phyloP scores from a whole-genome alignment of 495 filamentous ascomycete species.

The Astrothelium subdiscretum region DNA sequence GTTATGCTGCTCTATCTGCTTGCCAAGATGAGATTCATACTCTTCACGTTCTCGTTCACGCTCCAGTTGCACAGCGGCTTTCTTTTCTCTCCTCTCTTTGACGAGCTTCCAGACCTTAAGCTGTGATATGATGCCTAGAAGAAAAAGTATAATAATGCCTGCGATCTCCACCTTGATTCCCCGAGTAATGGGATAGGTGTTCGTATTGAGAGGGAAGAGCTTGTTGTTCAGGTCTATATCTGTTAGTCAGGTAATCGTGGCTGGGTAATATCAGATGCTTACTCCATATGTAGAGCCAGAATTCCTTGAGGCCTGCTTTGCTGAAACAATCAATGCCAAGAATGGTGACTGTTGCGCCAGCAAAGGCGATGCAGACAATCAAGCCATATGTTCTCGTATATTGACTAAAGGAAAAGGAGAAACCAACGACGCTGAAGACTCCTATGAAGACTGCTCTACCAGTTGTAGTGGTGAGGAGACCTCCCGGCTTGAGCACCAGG shows the following conservation, averaged over 20 bases:
- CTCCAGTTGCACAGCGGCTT: conserved; percentile 43
- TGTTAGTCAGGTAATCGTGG: conserved; percentile 10
- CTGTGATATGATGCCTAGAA: conserved; percentile 72
- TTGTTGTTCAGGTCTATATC: conserved; percentile 56
- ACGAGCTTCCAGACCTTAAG: conserved; percentile 82
- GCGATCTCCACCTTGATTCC: conserved; percentile 82
- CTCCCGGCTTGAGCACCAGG: conserved; percentile 63
- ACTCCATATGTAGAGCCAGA: conserved; percentile 93
- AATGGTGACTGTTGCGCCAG: conserved; percentile 64
- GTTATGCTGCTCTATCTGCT: conserved; percentile 56
- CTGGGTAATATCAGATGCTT: conserved; percentile 18
- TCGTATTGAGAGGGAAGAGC: conserved; percentile 62
- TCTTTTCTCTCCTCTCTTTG: conserved; percentile 54
- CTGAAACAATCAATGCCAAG: conserved; percentile 89
- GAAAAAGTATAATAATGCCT: conserved; percentile 56
- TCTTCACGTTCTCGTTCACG: conserved; percentile 49
- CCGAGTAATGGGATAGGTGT: conserved; percentile 75
- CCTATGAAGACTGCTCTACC: conserved; percentile 67
- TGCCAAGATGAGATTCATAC: conserved; percentile 57
- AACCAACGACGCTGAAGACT: conserved; percentile 53
- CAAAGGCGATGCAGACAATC: conserved; percentile 65
- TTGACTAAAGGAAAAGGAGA: conserved; percentile 64
- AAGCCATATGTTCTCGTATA: conserved; percentile 67
- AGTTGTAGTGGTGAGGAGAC: conserved; percentile 48
- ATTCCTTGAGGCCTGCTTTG: conserved; percentile 81